Evolutionary conservation across 108 stramenopile species (phyloP), one percentile per base, ranked within the genome.

Genomic region (Chaetoceros tenuissimus): DNA sequence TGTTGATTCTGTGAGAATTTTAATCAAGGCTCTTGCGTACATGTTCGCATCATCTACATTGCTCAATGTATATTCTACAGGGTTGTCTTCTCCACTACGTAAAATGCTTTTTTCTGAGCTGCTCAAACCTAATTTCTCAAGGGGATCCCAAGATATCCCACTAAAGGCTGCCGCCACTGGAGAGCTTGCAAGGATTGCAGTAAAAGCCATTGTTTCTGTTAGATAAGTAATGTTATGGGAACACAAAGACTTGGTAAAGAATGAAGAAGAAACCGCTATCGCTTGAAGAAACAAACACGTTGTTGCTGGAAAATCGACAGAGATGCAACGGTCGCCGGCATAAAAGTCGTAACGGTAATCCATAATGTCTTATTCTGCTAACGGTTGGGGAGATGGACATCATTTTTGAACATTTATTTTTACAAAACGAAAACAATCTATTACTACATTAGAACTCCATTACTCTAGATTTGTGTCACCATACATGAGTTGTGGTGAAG

Each of bases 111-210:
- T 65, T 63, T 86, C 85, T 17, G 79, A 70, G 24, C 64, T 62
- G 10, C 79, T 87, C 18, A 91, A 72, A 40, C 81, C 76, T 31
- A 91, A 73, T 8, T 83, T 82, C 1, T 69, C 76, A 24, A 91
- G 49, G 16, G 89, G 79, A 57, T 91, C 89, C 89, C 89, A 91
- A 60, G 75, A 74, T 40, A 82, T 82, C 18, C 75, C 70, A 5
- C 74, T 63, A 50, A 82, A 82, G 24, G 81, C 85, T 40, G 31
- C 54, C 20, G 54, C 29, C 0, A 85, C 68, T 24, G 84, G 84
- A 3, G 84, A 82, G 1, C 67, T 71, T 24, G 75, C 70, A 25
- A 85, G 57, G 40, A 20, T 51, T 24, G 30, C 58, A 7, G 58
- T 40, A 48, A 59, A 59, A 23, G 55, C 19, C 55, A 57, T 57